A percentile compares a stretch with the other conserved stretches of the same genome.
Conservation (phyloP, 306 rosid genomes). For the Biancaea sappan region DNA sequence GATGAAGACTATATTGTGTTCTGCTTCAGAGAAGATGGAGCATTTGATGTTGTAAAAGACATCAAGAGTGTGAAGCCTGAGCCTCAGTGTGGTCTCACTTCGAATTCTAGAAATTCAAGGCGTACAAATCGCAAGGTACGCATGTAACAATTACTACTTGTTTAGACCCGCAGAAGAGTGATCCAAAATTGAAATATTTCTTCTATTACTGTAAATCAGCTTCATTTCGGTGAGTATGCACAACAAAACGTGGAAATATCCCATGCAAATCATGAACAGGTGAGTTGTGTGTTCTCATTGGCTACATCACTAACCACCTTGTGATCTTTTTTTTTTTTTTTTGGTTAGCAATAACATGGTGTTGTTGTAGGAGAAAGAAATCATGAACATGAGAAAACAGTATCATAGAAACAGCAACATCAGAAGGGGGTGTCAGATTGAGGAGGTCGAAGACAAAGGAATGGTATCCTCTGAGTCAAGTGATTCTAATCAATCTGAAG, state of each 20-base stretch:
- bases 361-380: constrained; percentile 42
- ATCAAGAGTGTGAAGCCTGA: constrained; percentile 31
- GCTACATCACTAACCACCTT: no score
- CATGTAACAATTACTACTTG: neutral
- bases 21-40: constrained; percentile 60
- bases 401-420: constrained; percentile 14
- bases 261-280: constrained; percentile 43
- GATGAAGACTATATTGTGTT: constrained; percentile 70
- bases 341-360: no score
- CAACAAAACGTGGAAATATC: constrained; percentile 38
- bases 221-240: constrained; percentile 42
- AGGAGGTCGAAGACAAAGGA: constrained; percentile 30
- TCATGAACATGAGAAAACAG: constrained; percentile 16
- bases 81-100: constrained; percentile 20
- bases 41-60: constrained; percentile 54
- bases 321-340: no score
- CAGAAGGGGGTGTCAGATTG: constrained; percentile 22
- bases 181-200: neutral
- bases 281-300: no score
- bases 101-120: constrained; percentile 39
- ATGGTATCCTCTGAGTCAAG: constrained; percentile 44
- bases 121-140: constrained; percentile 60
- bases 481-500: constrained; percentile 54
- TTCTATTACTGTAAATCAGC: constrained; percentile 37
- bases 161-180: neutral